phyloP scores from a whole-genome alignment of 139 green algal species.

The Chlamydomonas schloesseri region DNA sequence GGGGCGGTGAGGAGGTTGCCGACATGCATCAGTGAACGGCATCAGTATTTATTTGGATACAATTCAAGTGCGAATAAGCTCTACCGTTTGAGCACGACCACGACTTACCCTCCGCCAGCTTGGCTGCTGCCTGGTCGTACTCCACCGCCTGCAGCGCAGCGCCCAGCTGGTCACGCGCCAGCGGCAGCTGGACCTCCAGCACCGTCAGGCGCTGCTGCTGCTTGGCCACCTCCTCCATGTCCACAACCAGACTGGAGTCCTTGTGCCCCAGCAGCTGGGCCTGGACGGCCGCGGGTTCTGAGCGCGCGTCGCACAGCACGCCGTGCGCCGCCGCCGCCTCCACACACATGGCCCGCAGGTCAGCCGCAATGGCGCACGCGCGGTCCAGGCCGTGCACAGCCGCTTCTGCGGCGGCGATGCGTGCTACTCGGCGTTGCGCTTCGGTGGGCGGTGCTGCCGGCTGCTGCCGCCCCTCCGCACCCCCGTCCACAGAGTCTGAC shows the following conservation, averaged over 20 bases:
- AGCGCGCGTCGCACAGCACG: neutral
- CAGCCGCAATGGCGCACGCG: neutral
- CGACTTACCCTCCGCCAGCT: conserved; percentile 22
- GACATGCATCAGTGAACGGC: no score
- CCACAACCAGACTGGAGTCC: neutral
- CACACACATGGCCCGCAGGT: conserved; percentile 7
- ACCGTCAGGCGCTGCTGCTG: neutral
- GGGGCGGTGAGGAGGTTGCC: no score
- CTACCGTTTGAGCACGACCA: no score
- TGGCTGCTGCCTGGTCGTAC: conserved; percentile 7
- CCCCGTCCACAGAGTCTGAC: no score
- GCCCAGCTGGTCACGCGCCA: conserved; percentile 11
- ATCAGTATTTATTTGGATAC: no score
- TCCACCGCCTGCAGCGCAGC: conserved; percentile 5
- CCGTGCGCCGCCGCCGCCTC: neutral
- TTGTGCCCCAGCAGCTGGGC: conserved; percentile 5
- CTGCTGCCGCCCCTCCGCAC: neutral
- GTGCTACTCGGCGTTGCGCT: neutral
- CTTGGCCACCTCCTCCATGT: neutral
- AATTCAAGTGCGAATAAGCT: no score
- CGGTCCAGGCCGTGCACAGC: neutral
- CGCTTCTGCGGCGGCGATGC: neutral
- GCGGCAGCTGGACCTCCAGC: conserved; percentile 10
- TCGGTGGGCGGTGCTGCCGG: neutral
- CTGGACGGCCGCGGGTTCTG: neutral